These are phyloP conservation scores for Jacaranda copaia DNA, from an alignment of 257 asterid genomes.

Conservation along the genomic window DNA sequence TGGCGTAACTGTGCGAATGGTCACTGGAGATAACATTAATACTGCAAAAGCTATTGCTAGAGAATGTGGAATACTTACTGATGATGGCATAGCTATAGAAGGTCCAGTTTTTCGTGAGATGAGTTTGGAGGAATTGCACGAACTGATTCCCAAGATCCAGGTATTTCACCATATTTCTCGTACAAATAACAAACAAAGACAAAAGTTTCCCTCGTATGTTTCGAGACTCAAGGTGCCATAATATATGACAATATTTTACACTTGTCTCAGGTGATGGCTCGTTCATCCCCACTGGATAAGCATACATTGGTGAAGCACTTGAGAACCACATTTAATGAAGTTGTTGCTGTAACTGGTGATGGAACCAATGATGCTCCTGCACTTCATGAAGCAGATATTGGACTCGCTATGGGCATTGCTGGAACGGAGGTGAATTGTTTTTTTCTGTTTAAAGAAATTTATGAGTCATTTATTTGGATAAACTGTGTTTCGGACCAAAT, in stretches of 20 bases:
- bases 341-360: constrained; percentile 98
- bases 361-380: constrained; percentile 99
- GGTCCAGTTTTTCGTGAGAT: constrained; percentile 89
- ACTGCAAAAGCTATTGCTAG: constrained; percentile 93
- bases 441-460: neutral
- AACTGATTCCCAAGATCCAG: constrained; percentile 86
- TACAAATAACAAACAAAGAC: neutral
- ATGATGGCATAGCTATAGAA: constrained; percentile 87
- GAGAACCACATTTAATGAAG: constrained; percentile 86
- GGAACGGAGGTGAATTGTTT: constrained; percentile 83
- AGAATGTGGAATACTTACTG: constrained; percentile 94
- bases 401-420: constrained; percentile 98
- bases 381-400: constrained; percentile 97
- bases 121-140: constrained; percentile 73
- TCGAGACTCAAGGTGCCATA: too few relatives aligned
- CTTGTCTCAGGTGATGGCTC: constrained; percentile 85
- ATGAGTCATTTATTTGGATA: neutral
- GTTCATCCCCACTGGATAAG: constrained; percentile 94
- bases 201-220: neutral
- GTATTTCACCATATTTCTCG: constrained; percentile 42
- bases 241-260: neutral
- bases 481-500: too few relatives aligned
- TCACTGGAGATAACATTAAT: constrained; percentile 89
- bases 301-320: constrained; percentile 86
- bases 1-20: constrained; percentile 89